Evolutionary conservation across 129 eudicot species (phyloP).

Genomic region (Artemisia annua): DNA sequence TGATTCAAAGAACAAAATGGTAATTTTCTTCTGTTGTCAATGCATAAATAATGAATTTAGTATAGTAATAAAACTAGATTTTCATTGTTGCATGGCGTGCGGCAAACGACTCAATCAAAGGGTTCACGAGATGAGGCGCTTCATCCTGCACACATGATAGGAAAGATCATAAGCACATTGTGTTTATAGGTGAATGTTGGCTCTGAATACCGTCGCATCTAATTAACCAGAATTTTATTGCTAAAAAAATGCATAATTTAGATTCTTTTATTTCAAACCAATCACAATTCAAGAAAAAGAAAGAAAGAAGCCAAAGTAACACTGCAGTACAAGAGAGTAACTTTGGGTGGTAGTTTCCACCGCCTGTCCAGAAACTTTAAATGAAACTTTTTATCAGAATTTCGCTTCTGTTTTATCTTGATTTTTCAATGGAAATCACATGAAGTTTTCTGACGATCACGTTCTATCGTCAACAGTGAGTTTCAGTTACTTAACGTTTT

Average conservation of each 20-base stretch:
- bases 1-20: slow-evolving; percentile 3
- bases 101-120: slow-evolving; percentile 71
- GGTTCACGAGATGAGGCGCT: slow-evolving; percentile 94
- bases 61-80: slow-evolving; percentile 26
- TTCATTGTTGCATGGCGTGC: slow-evolving; percentile 54
- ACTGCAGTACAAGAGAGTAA: background rate
- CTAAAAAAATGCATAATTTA: too few species aligned
- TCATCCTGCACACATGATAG: slow-evolving; percentile 64
- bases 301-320: too few species aligned
- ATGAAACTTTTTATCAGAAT: too few species aligned
- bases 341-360: too few species aligned
- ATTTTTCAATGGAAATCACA: background rate
- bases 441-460: background rate
- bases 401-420: too few species aligned
- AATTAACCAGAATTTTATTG: background rate
- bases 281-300: too few species aligned
- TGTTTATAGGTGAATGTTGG: background rate
- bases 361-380: too few species aligned
- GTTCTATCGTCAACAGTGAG: background rate
- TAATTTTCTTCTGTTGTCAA: slow-evolving; percentile 10
- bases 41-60: background rate
- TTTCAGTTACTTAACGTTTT: background rate
- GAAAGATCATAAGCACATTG: slow-evolving; percentile 16
- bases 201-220: background rate
- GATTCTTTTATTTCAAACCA: too few species aligned